Evolutionary conservation across 768 basidiomycete species (phyloP), one percentile per base, ranked within the genome.

Genomic region (Pulveroboletus ravenelii): DNA sequence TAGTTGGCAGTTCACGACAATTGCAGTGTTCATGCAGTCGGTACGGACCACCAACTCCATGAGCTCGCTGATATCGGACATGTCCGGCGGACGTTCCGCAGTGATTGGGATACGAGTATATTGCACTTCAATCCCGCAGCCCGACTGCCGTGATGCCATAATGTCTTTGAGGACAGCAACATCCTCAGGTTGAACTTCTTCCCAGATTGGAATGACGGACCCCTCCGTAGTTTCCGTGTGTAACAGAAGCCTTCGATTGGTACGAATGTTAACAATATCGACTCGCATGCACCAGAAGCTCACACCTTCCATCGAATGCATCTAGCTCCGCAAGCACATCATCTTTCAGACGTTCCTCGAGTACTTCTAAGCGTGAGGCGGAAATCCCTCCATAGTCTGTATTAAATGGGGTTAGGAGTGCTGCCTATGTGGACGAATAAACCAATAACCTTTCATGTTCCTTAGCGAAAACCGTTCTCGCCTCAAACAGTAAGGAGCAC

Each of bases 361-460:
- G 74, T 3, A 87, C 78, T 66, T 98, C 96, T 41, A 98, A 70
- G 12, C 96, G 81, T 25, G 85, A 82, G 4, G 90, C 82, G 0
- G 94, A 95, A 45, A 99, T 98, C 3, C 96, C 96, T 40, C 92
- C 89, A 70, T 93, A 97, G 68, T 96, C 93, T 89, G 35, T 3
- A 47, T n/a, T 20, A 20, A 39, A 37, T 14, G 30, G 31, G 13
- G 15, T 27, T 50, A 12, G 47, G 41, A 47, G 10, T 38, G n/a
- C 0, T 27, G 13, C 35, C 25, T 20, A 35, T 42, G 51, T 42
- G 25, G 45, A 44, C 20, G 25, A 15, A 37, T 10, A 32, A 27
- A 30, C 38, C 20, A 58, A 51, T 45, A 23, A 87, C 84, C 89
- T 77, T 94, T 96, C 85, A 98, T 92, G 62, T 99, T 98, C 39